Evolutionary conservation across 371 early-diverging fungal genomes (phyloP), one percentile per base, ranked within the genome.

Genomic region (Mucor sp.): DNA sequence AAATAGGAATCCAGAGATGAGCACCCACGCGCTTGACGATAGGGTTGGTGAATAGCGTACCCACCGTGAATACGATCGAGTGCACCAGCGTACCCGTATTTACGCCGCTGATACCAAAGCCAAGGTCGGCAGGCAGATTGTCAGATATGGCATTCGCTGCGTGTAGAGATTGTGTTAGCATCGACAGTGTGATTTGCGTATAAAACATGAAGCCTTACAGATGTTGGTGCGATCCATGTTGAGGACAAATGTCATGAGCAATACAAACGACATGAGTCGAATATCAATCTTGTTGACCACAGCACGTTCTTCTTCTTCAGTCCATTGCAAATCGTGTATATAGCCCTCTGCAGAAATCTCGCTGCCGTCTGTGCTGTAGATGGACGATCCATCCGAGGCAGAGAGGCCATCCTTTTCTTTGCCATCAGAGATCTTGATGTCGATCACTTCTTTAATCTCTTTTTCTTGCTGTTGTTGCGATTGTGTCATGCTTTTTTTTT

Each of bases 1-100:
- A 66, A 50, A 85, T 72, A 0, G 89, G 88, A 33, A 89, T 85
- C 80, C 85, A 85, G 6, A 76, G 63, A 59, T 88, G 87, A 7
- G 89, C 78, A 27, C 89, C 88, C 21, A 84, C 68, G 8, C 77
- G 75, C 33, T 85, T 85, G 12, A 82, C 84, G 53, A 88, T 67
- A 60, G 85, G 75, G 37, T 79, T 83, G 43, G 84, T 79, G 1
- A 83, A 76, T 0, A 88, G 48, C 0, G 82, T 74, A 25, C 76
- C 67, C n/a, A 78, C 61, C 11, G 80, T 80, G 41, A 82, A 82
- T 2, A 78, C 59, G n/a, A 79, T 47, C 11, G 82, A 68, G 41
- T 82, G 69, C 1, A 78, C 62, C 23, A 80, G 58, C 2, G 75
- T 80, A 0, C 72, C 76, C 2, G 69, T 76, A 23, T 82, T 82